Evolutionary conservation across 169 alveolate species (phyloP).

Genomic region (Pseudocohnilembus persalinus): DNA sequence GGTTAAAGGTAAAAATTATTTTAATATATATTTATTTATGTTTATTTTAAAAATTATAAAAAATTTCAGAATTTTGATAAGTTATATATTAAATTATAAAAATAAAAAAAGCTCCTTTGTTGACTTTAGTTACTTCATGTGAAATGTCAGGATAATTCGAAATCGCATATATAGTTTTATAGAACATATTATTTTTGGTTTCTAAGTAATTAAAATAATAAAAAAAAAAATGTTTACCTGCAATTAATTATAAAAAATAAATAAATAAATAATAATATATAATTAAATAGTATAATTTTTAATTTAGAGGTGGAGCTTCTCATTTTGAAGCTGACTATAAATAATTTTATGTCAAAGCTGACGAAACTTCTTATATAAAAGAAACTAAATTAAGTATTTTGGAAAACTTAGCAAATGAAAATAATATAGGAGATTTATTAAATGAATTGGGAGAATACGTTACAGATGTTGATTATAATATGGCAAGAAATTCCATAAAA

Average conservation of each 20-base stretch:
- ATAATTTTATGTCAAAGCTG: constrained; percentile 79
- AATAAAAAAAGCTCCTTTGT: constrained; percentile 71
- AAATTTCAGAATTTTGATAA: neutral
- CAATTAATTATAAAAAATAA: neutral
- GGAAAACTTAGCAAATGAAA: constrained; percentile 79
- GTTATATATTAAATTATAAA: neutral
- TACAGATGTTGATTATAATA: constrained; percentile 91
- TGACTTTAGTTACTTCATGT: constrained; percentile 79
- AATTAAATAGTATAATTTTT: neutral
- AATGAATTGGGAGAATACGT: constrained; percentile 94
- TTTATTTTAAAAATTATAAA: neutral
- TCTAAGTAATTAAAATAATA: constrained; percentile 26
- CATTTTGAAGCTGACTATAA: constrained; percentile 74
- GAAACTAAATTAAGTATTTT: constrained; percentile 79
- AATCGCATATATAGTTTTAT: constrained; percentile 69
- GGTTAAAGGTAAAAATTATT: constrained; percentile 35
- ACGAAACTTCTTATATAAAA: constrained; percentile 83
- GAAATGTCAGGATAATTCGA: constrained; percentile 81
- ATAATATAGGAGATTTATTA: constrained; percentile 82
- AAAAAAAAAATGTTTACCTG: too few relatives aligned
- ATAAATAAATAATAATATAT: neutral
- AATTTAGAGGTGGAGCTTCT: constrained; percentile 68
- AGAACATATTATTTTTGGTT: constrained; percentile 73
- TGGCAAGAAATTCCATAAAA: constrained; percentile 89
- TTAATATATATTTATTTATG: neutral